Evolutionary conservation across 75 land plant species (phyloP).

Genomic region (Selaginella tamariscina): DNA sequence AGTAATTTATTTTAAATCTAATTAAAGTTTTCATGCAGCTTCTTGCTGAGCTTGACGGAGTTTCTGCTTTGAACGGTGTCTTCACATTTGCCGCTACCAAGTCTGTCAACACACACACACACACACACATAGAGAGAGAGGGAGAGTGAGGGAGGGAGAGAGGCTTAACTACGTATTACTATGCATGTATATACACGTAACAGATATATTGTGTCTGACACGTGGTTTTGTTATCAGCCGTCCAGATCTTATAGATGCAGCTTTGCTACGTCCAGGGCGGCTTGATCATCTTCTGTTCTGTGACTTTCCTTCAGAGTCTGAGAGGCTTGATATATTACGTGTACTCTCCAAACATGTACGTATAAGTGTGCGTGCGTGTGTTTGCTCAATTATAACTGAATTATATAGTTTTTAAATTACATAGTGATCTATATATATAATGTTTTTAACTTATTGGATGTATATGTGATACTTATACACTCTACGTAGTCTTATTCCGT

Average conservation of each 20-base stretch:
- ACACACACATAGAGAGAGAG: no score
- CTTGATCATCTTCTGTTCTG: conserved; percentile 90
- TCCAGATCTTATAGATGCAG: conserved; percentile 96
- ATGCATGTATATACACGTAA: no score
- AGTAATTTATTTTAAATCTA: no score
- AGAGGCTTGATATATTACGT: conserved; percentile 68
- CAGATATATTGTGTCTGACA: not conserved
- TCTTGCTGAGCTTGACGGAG: conserved; percentile 95
- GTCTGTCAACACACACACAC: conserved; percentile 42
- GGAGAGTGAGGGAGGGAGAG: no score
- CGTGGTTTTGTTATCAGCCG: conserved; percentile 36
- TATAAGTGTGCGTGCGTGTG: conserved; percentile 2
- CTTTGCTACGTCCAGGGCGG: conserved; percentile 87
- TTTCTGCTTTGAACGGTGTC: conserved; percentile 85
- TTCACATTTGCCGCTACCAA: conserved; percentile 99
- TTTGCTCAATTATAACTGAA: not conserved
- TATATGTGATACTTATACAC: no score
- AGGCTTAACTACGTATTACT: no score
- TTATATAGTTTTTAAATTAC: not conserved
- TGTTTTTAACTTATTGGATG: no score
- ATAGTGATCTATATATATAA: no score
- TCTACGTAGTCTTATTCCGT: no score
- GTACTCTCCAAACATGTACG: conserved; percentile 78
- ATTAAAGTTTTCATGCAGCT: conserved; percentile 38
- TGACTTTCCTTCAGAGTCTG: conserved; percentile 72